Evolutionary conservation across 1,284 basidiomycete species (phyloP), one percentile per base, ranked within the genome.

Genomic region (Cryptococcus sp.): DNA sequence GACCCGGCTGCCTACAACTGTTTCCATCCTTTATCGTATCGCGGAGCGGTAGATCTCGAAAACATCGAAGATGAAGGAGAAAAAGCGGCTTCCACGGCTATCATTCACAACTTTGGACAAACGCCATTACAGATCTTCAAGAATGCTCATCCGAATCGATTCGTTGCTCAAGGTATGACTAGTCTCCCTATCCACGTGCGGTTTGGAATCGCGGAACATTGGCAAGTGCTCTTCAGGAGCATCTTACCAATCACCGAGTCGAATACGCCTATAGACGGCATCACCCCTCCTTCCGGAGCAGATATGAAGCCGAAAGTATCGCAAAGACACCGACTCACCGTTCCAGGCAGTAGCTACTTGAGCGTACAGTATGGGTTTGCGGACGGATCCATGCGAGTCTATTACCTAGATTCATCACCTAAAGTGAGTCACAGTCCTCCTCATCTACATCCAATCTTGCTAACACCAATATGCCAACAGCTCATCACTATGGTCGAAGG

Each of bases 81-180:
- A 78, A 85, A 90, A 42, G 91, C 93, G 68, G 93, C 93, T 0
- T 91, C 91, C 1, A 90, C 94, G 8, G 91, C 93, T 4, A 95
- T 94, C 64, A 96, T 98, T 48, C 93, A 97, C 78, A 96, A 95
- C 66, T 90, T 94, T 70, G 92, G 92, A 17, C 91, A 94, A 78
- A 94, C 93, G 0, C 92, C 92, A 1, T 82, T 87, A 25, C 92
- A 91, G 72, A 84, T 97, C n/a, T 98, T 97, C 78, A 82, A 80
- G n/a, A 72, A 81, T 1, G 85, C 91, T 3, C 94, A 97, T 80
- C 91, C 91, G 0, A 78, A 83, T 45, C 84, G 92, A 17, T 84
- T 86, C 64, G 82, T 88, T 73, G 84, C 88, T 57, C 31, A 35
- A 35, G 90, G 90, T 0, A 77, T 85, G 15, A 82, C 84, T 1